Evolutionary conservation across 2,329 filamentous ascomycete genomes (phyloP).

Genomic region (Penicillium sp.): DNA sequence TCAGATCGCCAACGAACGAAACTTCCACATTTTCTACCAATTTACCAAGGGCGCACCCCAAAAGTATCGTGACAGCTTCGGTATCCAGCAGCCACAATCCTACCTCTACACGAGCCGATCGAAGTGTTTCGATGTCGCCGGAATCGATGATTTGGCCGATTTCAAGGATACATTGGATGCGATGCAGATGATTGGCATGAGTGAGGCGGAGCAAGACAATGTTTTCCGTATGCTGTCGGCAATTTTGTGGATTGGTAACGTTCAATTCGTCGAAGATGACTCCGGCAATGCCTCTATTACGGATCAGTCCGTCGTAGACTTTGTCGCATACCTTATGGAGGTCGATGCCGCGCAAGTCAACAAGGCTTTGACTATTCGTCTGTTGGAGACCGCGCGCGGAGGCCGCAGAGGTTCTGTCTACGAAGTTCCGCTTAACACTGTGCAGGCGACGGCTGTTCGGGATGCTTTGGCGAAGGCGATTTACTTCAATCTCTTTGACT

Average conservation of each 20-base stretch:
- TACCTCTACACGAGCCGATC: constrained; percentile 93
- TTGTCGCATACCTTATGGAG: constrained; percentile 90
- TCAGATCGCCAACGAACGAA: constrained; percentile 92
- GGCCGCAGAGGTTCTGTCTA: constrained; percentile 67
- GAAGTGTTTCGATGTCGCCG: constrained; percentile 91
- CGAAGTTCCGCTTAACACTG: constrained; percentile 77
- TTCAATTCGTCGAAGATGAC: constrained; percentile 87
- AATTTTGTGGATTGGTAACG: constrained; percentile 92
- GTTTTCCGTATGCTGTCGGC: constrained; percentile 95
- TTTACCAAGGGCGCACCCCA: constrained; percentile 93
- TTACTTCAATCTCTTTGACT: constrained; percentile 97
- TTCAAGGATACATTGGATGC: constrained; percentile 88
- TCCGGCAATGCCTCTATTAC: constrained; percentile 81
- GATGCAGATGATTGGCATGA: constrained; percentile 91
- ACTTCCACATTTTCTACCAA: constrained; percentile 99
- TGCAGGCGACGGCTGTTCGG: constrained; percentile 81
- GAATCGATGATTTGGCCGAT: constrained; percentile 88
- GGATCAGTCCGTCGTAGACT: constrained; percentile 90
- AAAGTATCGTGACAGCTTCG: constrained; percentile 82
- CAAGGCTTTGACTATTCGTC: constrained; percentile 83
- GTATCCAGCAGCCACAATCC: constrained; percentile 85
- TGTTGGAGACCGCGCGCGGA: constrained; percentile 71
- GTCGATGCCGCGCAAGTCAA: constrained; percentile 78
- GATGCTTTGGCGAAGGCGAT: constrained; percentile 95
- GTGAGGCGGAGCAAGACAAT: constrained; percentile 85